Evolutionary conservation across 2,329 filamentous ascomycete species (phyloP), one percentile per base, ranked within the genome.

Genomic region (Xylariaceae sp.): DNA sequence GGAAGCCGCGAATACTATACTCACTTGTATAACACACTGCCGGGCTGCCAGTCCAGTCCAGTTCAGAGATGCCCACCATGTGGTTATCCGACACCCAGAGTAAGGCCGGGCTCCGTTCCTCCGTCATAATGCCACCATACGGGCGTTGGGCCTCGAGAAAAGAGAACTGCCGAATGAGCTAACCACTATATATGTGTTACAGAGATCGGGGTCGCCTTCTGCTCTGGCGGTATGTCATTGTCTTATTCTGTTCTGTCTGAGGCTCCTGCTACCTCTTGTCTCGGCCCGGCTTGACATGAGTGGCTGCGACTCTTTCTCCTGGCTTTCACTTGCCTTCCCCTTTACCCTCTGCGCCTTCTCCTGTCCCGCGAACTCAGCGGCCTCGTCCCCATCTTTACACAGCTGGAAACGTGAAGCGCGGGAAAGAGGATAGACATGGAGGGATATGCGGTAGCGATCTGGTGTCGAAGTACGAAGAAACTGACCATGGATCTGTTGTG

Each of bases 131-230:
- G 30, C 30, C 12, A n/a, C 30, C 26, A 17, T n/a, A 17, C 7
- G 30, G 30, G n/a, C n/a, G n/a, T n/a, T n/a, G n/a, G n/a, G n/a
- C n/a, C n/a, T n/a, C 30, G 30, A 32, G 13, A 7, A 6, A 4
- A 7, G 12, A n/a, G 30, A 32, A 17, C 30, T 32, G 16, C 30
- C 16, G 30, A n/a, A 26, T 26, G 22, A 26, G 22, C 22, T 26
- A 11, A 26, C 22, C n/a, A 26, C 6, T 26, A 26, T 26, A 26
- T 26, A 32, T 13, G 15, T n/a, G 13, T 29, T 32, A 32, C 15
- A 97, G 93, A 98, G 69, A 86, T 97, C 60, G 93, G 93, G 56
- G 90, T 96, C 49, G 88, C 90, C 64, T 98, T 98, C 74, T 97
- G 93, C 78, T 93, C 89, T 61, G 91, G 89, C 61, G 91, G 90